Evolutionary conservation across 768 basidiomycete genomes (phyloP).

Genomic region (Mycena alexandri): DNA sequence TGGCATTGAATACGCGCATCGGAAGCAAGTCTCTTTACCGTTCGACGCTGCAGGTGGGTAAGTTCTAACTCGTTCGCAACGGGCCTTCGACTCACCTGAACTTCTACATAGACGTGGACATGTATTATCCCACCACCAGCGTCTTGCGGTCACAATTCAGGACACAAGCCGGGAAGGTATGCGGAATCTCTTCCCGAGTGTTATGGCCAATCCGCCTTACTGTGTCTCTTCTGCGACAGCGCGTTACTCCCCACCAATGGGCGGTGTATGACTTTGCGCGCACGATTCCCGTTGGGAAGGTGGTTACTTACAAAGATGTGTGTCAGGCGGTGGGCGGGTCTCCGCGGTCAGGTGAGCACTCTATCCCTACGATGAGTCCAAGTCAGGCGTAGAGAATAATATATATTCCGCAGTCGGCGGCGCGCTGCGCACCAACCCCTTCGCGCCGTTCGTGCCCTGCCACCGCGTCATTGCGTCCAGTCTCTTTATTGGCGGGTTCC

Average conservation of each 20-base stretch:
- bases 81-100: neutral
- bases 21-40: no score
- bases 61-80: neutral
- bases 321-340: conserved; percentile 67
- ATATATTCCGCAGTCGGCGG: conserved; percentile 75
- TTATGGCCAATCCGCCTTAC: no score
- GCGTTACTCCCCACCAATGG: conserved; percentile 68
- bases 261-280: conserved; percentile 67
- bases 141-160: conserved; percentile 47
- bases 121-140: conserved; percentile 43
- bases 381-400: neutral
- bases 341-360: conserved; percentile 68
- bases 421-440: conserved; percentile 75
- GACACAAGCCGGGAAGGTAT: conserved; percentile 53
- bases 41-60: conserved; percentile 21
- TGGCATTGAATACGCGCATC: conserved; percentile 17
- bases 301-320: conserved; percentile 70
- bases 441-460: conserved; percentile 76
- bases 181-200: no score
- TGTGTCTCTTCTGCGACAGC: no score
- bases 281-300: conserved; percentile 63
- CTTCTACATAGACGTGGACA: conserved; percentile 7
- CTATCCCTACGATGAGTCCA: neutral
- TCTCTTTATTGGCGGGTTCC: conserved; percentile 72
- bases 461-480: conserved; percentile 77